Evolutionary conservation across 257 asterid species (phyloP).

Genomic region (Knoxia roxburghii): DNA sequence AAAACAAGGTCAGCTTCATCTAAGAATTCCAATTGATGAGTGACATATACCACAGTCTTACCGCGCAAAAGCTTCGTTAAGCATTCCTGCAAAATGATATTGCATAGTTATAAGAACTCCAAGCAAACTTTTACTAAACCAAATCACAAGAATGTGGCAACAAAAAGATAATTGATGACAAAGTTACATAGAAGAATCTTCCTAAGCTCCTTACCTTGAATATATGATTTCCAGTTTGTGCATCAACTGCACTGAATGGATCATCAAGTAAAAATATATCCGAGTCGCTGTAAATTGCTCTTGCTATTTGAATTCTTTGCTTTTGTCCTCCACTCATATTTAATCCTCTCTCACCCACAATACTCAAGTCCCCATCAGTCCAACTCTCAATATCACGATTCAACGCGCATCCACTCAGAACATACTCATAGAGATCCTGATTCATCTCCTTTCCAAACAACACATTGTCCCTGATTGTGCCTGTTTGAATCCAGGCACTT

Average conservation of each 20-base stretch:
- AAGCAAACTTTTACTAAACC: not conserved
- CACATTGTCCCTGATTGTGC: constrained; percentile 64
- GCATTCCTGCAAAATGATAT: constrained; percentile 53
- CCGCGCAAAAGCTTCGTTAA: constrained; percentile 44
- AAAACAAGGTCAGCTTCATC: constrained; percentile 68
- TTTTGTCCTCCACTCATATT: constrained; percentile 83
- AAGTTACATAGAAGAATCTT: too few relatives aligned
- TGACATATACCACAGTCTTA: constrained; percentile 66
- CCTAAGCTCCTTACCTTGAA: constrained; percentile 45
- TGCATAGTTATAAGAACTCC: not conserved
- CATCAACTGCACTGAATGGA: constrained; percentile 91
- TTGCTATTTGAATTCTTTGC: constrained; percentile 77
- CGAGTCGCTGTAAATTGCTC: constrained; percentile 66
- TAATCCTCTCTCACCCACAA: constrained; percentile 69
- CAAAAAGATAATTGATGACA: not conserved
- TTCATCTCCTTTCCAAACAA: constrained; percentile 75
- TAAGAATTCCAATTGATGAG: constrained; percentile 80
- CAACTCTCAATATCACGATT: constrained; percentile 57
- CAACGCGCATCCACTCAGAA: constrained; percentile 69
- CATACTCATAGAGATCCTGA: constrained; percentile 42
- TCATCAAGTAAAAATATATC: constrained; percentile 69
- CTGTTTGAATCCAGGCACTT: constrained; percentile 90
- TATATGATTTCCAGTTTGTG: constrained; percentile 80
- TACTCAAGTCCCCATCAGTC: constrained; percentile 61
- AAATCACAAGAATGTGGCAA: not conserved